Percentiles rank a stretch among this genome's conserved stretches.
Conservation (phyloP, 768 basidiomycete species). For the Pulveroboletus frians region DNA sequence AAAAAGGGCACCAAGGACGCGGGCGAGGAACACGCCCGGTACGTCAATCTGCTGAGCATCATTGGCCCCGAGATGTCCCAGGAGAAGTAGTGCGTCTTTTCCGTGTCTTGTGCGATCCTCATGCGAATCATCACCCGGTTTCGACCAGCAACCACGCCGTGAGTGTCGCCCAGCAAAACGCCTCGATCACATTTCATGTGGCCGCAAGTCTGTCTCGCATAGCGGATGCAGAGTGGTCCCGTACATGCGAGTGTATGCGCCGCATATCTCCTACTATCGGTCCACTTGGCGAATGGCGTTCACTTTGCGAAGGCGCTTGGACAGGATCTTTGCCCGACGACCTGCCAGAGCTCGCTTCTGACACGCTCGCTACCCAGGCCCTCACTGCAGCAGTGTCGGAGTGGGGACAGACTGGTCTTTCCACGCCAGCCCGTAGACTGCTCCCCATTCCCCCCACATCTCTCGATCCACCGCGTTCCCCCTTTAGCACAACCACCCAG, state of each 20-base stretch:
- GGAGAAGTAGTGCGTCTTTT: conserved; percentile 62
- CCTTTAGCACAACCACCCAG: conserved; percentile 15
- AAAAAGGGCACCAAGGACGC: conserved; percentile 67
- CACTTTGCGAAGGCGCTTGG: conserved; percentile 76
- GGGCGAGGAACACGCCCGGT: conserved; percentile 70
- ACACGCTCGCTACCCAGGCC: not conserved
- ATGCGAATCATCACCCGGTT: not conserved
- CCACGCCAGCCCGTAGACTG: conserved; percentile 14
- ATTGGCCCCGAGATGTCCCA: conserved; percentile 76
- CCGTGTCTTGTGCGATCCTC: not conserved
- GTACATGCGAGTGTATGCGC: conserved; percentile 66
- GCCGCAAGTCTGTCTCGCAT: conserved; percentile 63
- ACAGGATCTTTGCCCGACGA: conserved; percentile 37
- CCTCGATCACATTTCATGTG: conserved; percentile 50
- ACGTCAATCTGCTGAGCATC: conserved; percentile 65
- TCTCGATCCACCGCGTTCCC: conserved; percentile 24
- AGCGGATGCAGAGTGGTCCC: conserved; percentile 77
- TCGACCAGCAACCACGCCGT: conserved; percentile 58
- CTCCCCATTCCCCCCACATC: conserved; percentile 21
- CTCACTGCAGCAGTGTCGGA: conserved; percentile 20
- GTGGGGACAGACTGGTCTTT: conserved; percentile 25
- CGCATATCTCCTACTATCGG: conserved; percentile 63
- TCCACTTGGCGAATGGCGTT: conserved; percentile 64
- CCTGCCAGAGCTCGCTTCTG: conserved; percentile 20
- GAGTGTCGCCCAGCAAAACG: conserved; percentile 57